Evolutionary conservation across 108 stramenopile genomes (phyloP), one percentile per base, ranked within the genome.

Genomic region (Chaetoceros muelleri): DNA sequence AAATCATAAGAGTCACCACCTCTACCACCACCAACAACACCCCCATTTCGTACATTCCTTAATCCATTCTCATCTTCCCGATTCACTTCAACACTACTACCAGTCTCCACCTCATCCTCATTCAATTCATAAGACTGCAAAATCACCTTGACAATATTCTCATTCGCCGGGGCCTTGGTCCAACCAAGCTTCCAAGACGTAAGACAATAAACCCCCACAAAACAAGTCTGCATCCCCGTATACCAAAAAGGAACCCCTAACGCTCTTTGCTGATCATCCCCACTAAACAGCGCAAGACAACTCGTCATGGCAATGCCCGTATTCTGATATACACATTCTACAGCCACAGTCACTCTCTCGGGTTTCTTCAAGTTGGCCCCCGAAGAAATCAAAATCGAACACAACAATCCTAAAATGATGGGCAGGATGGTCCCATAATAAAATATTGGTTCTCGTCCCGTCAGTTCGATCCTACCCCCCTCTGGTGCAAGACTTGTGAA

Each of bases 311-410:
- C 85, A 60, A 94, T 88, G 7, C 93, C 93, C 1, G 84, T 71
- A 67, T 94, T 94, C 76, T 94, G 93, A 54, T 94, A 94, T 49
- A 72, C 75, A 48, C 86, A 82, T 54, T 94, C 93, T 16, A 94
- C 66, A 0, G 84, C 72, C 18, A 87, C 79, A 20, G 93, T 71
- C 48, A 91, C 68, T 48, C 81, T 66, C 55, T 91, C 90, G 26
- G 90, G 85, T 47, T 63, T 61, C 46, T 71, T 61, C 55, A 91
- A 51, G 25, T 61, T 57, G 8, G 71, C 45, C 28, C 70, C 22
- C 10, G 70, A 46, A 7, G 82, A 66, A 29, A 79, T 48, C 1
- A 65, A 17, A 22, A 74, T 83, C n/a, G 90, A 68, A 44, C 85
- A 28, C 1, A 84, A 21, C 46, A 93, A 58, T 2, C 83, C 87